Base-by-base conservation (phyloP, 208 protist genomes). In the Plasmodiophora brassicae region DNA sequence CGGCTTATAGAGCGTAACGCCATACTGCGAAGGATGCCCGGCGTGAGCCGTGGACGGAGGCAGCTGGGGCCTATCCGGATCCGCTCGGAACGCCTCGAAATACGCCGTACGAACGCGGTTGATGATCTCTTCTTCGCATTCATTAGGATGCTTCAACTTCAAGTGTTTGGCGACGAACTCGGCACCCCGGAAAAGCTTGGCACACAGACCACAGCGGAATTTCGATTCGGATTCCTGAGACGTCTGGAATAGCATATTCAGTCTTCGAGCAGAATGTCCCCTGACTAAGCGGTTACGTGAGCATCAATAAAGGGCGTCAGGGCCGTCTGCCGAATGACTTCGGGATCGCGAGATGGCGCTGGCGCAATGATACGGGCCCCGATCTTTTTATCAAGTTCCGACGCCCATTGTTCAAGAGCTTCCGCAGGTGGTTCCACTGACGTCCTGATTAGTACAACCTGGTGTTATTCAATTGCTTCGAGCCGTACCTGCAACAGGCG, bases 161-260 rank as follows among this genome's bases (percentile, higher is more conserved):
- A 78, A 36, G 41, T 78, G 65, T 32, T 78, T 78, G 32, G 32
- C 65, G 41, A 78, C 65, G 41, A 78, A 78, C n/a, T 78, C 65
- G n/a, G n/a, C 14, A 78, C 65, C 65, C 10, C 65, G 65, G 65
- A 78, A 78, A 8, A 78, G 65, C 65, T 78, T 78, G 14, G 65
- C 32, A 32, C 65, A 78, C 65, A 78, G 32, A 5, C 65, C 65
- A 78, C 65, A 78, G n/a, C 65, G 65, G n/a, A 44, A 78, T 32
- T 78, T 78, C 32, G 32, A 44, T 32, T 78, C 65, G n/a, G 14
- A 14, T 78, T 78, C 65, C 32, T 44, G 41, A 44, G n/a, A n/a
- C 65, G 65, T 78, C 65, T 78, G n/a, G 20, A 78, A 78, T 32
- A 78, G n/a, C 41, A 36, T 28, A 28, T 57, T 38, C 32, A 78